phyloP scores from a whole-genome alignment of 2,329 filamentous ascomycete species.

The Eutypa lata region DNA sequence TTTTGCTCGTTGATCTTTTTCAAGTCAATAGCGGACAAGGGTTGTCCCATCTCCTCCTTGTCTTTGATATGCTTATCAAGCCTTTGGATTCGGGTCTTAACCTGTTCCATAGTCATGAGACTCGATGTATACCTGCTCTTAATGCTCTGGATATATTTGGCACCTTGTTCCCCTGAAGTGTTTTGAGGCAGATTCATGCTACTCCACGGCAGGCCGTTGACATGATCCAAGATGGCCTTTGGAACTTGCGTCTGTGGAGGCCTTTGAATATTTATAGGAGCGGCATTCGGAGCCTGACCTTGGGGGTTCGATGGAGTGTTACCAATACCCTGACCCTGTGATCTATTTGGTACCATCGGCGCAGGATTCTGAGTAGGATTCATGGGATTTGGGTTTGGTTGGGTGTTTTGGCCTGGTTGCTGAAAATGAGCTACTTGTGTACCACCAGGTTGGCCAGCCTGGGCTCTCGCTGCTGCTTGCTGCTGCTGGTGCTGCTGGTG shows the following conservation, averaged over 20 bases:
- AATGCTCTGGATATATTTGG: constrained; percentile 16
- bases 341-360: constrained; percentile 10
- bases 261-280: neutral
- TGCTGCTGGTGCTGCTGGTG: constrained; percentile 20
- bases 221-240: constrained; percentile 21
- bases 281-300: constrained; percentile 3
- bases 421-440: constrained; percentile 29
- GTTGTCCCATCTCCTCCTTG: constrained; percentile 18
- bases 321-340: constrained; percentile 10
- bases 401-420: constrained; percentile 22
- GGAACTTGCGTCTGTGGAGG: constrained; percentile 11
- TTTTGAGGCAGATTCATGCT: constrained; percentile 11
- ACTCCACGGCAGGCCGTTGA: constrained; percentile 23
- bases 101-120: constrained; percentile 24
- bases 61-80: constrained; percentile 23
- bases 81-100: constrained; percentile 12
- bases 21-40: constrained; percentile 17
- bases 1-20: constrained; percentile 19
- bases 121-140: constrained; percentile 20
- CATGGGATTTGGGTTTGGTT: constrained; percentile 1
- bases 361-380: constrained; percentile 8
- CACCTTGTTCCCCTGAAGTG: constrained; percentile 15
- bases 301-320: constrained; percentile 4
- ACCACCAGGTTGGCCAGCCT: constrained; percentile 23
- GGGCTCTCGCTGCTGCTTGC: constrained; percentile 13